phyloP scores from a whole-genome alignment of 352 stramenopile species.

The Phytopythium oedochilum region DNA sequence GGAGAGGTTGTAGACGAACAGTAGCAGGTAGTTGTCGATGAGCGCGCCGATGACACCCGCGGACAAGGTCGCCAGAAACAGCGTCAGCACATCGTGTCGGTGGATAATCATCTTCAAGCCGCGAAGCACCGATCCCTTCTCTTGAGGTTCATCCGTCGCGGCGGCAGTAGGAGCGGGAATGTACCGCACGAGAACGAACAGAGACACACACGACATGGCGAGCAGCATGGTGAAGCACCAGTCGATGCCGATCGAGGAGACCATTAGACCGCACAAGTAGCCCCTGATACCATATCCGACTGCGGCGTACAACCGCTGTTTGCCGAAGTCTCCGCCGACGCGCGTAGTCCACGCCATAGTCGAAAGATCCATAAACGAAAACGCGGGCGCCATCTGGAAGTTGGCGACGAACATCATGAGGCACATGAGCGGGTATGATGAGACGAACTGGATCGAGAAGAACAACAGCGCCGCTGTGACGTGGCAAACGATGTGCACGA shows the following conservation, averaged over 20 bases:
- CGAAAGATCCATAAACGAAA: constrained; percentile 30
- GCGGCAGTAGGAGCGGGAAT: constrained; percentile 7
- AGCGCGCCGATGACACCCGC: constrained; percentile 32
- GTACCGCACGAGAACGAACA: constrained; percentile 20
- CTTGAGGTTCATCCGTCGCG: background rate
- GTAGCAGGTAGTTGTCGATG: constrained; percentile 35
- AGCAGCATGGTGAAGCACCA: constrained; percentile 33
- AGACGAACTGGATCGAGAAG: constrained; percentile 21
- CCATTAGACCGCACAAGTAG: constrained; percentile 26
- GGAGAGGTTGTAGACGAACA: constrained; percentile 45
- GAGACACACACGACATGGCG: constrained; percentile 12
- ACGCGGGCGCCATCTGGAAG: constrained; percentile 18
- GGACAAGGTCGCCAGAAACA: constrained; percentile 28
- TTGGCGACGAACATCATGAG: constrained; percentile 23
- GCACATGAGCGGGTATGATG: constrained; percentile 15
- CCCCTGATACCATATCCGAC: constrained; percentile 31
- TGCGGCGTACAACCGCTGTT: constrained; percentile 35
- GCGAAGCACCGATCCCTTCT: constrained; percentile 16
- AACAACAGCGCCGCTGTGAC: constrained; percentile 20
- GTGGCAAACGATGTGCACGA: constrained; percentile 30
- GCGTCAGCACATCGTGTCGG: constrained; percentile 23
- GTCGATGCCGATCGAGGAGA: constrained; percentile 18
- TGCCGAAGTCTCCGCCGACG: constrained; percentile 35
- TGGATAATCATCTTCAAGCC: constrained; percentile 11
- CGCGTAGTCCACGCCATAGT: constrained; percentile 26